phyloP scores from a whole-genome alignment of 2,329 filamentous ascomycete genomes.

The Coniochaeta ligniaria region DNA sequence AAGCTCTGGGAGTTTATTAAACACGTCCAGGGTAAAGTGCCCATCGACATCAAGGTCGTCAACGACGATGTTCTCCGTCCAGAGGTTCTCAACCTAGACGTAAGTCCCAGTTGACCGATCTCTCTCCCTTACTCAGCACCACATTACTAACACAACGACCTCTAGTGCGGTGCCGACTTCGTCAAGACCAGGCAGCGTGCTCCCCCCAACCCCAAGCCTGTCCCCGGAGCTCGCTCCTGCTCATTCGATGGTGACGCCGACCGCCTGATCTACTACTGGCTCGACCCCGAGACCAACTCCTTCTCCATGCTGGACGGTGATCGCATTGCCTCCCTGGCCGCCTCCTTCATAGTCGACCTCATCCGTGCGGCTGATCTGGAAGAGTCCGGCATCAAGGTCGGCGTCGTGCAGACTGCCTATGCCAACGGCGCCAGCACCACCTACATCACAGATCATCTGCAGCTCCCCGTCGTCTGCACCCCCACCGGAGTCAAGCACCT shows the following conservation, averaged over 20 bases:
- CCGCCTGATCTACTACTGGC: slow-evolving; percentile 91
- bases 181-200: slow-evolving; percentile 96
- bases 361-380: slow-evolving; percentile 71
- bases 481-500: slow-evolving; percentile 95
- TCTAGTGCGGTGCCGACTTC: slow-evolving; percentile 84
- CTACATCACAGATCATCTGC: slow-evolving; percentile 82
- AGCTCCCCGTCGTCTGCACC: slow-evolving; percentile 86
- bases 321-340: slow-evolving; percentile 89
- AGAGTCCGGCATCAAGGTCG: slow-evolving; percentile 70
- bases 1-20: slow-evolving; percentile 85
- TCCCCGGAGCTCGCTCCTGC: slow-evolving; percentile 67
- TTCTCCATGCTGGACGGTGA: slow-evolving; percentile 96
- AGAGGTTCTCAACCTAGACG: slow-evolving; percentile 81
- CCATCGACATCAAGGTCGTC: slow-evolving; percentile 75
- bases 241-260: slow-evolving; percentile 95
- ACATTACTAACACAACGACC: neutral
- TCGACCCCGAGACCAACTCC: slow-evolving; percentile 63
- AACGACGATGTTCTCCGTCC: slow-evolving; percentile 92
- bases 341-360: slow-evolving; percentile 88
- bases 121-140: neutral
- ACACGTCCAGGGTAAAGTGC: slow-evolving; percentile 61
- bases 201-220: slow-evolving; percentile 73
- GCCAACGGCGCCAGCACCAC: slow-evolving; percentile 92
- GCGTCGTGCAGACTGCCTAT: slow-evolving; percentile 95
- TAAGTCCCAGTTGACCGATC: slow-evolving; percentile 33